These are phyloP conservation scores for Fusarium nygamai DNA, from an alignment of 2,329 filamentous ascomycete genomes.

Conservation along the genomic window DNA sequence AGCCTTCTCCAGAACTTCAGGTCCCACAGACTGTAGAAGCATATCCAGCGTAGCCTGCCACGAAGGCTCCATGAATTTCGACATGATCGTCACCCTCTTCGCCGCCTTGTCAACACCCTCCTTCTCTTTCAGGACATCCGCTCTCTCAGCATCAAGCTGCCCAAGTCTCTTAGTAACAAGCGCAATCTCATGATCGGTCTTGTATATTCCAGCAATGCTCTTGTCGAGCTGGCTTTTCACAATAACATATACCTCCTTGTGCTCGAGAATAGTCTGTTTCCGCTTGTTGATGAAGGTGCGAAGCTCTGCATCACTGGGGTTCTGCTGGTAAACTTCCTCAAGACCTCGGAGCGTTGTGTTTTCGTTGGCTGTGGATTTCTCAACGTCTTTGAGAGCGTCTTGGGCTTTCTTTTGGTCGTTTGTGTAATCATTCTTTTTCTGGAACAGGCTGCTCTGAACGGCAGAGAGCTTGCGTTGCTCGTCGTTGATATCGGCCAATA, in stretches of 20 bases:
- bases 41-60: background rate
- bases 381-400: background rate
- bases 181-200: background rate
- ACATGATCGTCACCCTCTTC: background rate
- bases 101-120: background rate
- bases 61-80: background rate
- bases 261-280: background rate
- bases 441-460: background rate
- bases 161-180: background rate
- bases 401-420: background rate
- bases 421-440: background rate
- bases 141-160: background rate
- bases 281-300: background rate
- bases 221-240: background rate
- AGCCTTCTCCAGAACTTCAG: background rate
- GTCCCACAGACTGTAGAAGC: background rate
- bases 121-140: background rate
- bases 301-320: background rate
- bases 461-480: background rate
- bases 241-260: background rate
- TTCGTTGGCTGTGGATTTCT: background rate
- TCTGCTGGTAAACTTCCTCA: background rate
- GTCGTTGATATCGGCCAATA: background rate
- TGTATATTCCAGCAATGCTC: background rate
- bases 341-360: background rate